phyloP scores from a whole-genome alignment of 176 grass and related monocot genomes.

The Aegilops tauschii region DNA sequence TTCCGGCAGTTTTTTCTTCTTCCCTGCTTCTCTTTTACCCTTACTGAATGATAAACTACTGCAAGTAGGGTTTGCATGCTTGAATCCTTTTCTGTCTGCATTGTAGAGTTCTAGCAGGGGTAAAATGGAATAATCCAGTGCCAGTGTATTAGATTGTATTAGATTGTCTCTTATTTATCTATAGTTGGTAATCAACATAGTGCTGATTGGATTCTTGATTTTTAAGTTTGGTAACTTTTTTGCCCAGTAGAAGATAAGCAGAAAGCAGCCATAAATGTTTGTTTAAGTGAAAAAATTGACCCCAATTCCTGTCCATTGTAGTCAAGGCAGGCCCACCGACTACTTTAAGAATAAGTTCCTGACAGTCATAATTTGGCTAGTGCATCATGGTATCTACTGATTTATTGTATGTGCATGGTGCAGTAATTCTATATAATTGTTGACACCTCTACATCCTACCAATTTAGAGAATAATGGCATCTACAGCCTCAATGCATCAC shows the following conservation, averaged over 20 bases:
- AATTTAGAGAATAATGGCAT: slow-evolving; percentile 3
- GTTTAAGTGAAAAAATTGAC: slow-evolving; percentile 7
- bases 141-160: slow-evolving; percentile 8
- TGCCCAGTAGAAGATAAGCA: background rate
- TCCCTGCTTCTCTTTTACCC: background rate
- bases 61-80: background rate
- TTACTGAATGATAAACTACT: background rate
- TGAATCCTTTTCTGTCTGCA: background rate
- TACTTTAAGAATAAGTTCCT: slow-evolving; percentile 21
- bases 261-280: background rate
- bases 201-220: background rate
- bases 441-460: background rate
- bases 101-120: slow-evolving; percentile 12
- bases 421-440: slow-evolving; percentile 13
- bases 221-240: background rate
- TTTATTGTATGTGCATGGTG: slow-evolving; percentile 4
- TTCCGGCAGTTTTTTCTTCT: background rate
- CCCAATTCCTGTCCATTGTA: background rate
- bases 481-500: background rate
- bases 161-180: background rate
- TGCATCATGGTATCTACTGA: background rate
- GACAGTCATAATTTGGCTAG: background rate
- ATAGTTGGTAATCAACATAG: background rate
- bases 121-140: background rate
- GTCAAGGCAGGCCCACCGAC: background rate